Evolutionary conservation across 1,284 basidiomycete species (phyloP), one percentile per base, ranked within the genome.

Genomic region (Schizophyllum amplum): DNA sequence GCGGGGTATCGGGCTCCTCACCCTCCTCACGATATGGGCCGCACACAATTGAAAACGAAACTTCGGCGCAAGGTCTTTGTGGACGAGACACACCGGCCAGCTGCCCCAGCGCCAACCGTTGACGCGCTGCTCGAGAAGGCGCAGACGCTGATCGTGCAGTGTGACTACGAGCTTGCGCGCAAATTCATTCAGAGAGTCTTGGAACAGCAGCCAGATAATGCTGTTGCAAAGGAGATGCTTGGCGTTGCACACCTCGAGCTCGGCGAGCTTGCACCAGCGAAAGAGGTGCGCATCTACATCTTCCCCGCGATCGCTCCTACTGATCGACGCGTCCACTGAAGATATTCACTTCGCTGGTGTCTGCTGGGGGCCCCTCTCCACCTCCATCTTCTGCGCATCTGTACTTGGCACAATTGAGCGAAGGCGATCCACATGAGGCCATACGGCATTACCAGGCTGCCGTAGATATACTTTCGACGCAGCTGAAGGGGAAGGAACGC

Each of bases 391-490:
- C 91, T 23, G 90, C 91, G 5, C 84, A 95, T 71, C 78, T 97
- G 0, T 96, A 97, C 71, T 86, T 98, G 25, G 94, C 94, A 0
- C 94, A 97, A 68, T 77, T 94, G 20, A 84, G 81, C 59, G 85
- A 87, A 46, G 82, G 85, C 6, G 86, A 93, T 51, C 91, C 94
- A 1, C 80, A 83, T 59, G 71, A 79, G 55, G 90, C 93, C 1
- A 72, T 97, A n/a, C 72, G 80, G 20, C 84, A 94, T 68, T 97
- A 93, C 68, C 83, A 87, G 64, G 78, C 84, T 15, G 94, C 93
- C 4, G 82, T 94, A 26, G 83, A 87, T 59, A 82, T 94, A 58
- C 73, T 96, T 23, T 78, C 80, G 51, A 75, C 71, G 2, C 86
- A 86, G 63, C 74, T 95, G 24, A 87, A 88, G 67, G 86, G 83